Percentiles rank a stretch among this genome's conserved stretches.
phyloP scores from a whole-genome alignment of 2,329 filamentous ascomycete genomes.

The Diaporthe humulicola region DNA sequence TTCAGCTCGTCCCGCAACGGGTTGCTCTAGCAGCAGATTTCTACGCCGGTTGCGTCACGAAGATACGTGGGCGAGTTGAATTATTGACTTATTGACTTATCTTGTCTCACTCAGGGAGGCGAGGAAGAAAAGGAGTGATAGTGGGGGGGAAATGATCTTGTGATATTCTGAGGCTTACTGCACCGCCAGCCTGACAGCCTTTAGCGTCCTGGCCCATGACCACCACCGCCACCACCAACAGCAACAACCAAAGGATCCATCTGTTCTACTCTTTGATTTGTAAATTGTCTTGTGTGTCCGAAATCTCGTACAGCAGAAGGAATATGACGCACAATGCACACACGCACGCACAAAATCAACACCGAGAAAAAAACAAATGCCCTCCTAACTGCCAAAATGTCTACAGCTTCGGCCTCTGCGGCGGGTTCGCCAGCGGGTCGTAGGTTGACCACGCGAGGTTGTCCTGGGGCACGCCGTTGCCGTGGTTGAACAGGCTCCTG shows the following conservation, averaged over 20 bases:
- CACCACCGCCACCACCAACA: background rate
- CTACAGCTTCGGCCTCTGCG: slow-evolving; percentile 67
- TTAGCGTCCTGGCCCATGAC: background rate
- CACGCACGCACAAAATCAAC: background rate
- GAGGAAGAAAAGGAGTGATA: background rate
- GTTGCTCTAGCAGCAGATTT: no score
- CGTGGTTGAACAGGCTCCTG: slow-evolving; percentile 72
- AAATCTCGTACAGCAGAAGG: background rate
- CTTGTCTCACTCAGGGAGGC: background rate
- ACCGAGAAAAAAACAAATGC: background rate
- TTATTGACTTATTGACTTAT: background rate
- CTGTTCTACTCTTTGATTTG: background rate
- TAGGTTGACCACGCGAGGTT: slow-evolving; percentile 64
- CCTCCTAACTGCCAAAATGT: background rate
- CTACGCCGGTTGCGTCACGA: background rate
- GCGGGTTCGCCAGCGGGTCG: slow-evolving; percentile 65
- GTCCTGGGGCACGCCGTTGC: slow-evolving; percentile 63
- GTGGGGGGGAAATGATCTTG: background rate
- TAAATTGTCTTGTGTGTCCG: background rate
- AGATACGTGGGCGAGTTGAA: background rate
- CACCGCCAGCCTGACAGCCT: slow-evolving; percentile 13
- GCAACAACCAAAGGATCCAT: background rate
- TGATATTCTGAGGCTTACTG: slow-evolving; percentile 19
- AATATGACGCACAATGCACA: background rate
- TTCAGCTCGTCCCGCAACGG: background rate